Evolutionary conservation across 345 rosid genomes (phyloP).

Genomic region (Eucalyptus globulus): DNA sequence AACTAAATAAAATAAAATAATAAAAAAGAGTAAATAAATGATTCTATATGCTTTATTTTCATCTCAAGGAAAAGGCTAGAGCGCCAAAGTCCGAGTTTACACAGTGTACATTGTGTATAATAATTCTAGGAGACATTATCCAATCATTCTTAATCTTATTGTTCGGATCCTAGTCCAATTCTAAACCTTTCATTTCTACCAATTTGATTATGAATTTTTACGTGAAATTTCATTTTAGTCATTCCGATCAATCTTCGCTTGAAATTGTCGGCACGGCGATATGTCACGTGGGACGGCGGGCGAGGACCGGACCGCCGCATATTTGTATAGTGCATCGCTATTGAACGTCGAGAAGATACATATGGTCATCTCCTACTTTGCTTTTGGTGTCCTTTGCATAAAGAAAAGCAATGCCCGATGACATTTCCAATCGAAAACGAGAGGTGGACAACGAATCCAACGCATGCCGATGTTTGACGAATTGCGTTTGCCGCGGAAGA

Average conservation of each 20-base stretch:
- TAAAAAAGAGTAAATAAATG: background rate
- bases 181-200: too few relatives aligned
- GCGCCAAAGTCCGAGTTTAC: background rate
- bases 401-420: background rate
- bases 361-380: background rate
- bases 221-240: background rate
- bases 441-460: background rate
- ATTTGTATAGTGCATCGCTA: background rate
- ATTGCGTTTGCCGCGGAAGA: background rate
- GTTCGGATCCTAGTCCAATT: rapidly evolving
- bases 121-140: too few relatives aligned
- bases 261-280: background rate
- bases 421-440: background rate
- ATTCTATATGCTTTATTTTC: background rate
- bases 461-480: background rate
- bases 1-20: background rate
- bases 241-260: rapidly evolving
- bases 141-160: background rate
- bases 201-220: too few relatives aligned
- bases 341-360: background rate
- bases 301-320: rapidly evolving
- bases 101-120: background rate
- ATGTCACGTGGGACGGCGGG: background rate
- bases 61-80: background rate
- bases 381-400: background rate